Conservation (phyloP, 345 rosid species). For the Raphanus sativus region DNA sequence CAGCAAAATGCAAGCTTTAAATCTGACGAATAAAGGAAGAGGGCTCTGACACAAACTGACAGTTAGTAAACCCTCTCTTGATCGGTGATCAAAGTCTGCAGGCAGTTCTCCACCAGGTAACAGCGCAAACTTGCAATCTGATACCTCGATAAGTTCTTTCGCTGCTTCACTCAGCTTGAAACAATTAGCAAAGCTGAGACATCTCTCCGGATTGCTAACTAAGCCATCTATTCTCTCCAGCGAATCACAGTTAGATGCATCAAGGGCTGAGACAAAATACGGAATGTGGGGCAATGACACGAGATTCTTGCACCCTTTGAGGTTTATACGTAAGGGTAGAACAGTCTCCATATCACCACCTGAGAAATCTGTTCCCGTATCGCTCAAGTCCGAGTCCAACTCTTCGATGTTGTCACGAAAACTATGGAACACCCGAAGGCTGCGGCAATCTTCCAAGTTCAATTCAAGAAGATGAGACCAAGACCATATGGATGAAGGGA, state of each 20-base stretch:
- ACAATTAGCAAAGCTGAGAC: not conserved
- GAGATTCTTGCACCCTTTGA: not conserved
- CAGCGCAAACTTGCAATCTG: not conserved
- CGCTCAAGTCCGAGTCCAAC: not conserved
- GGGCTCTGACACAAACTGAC: not conserved
- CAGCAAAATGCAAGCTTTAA: not conserved
- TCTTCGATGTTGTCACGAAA: not conserved
- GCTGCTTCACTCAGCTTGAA: not conserved
- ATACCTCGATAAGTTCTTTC: not conserved
- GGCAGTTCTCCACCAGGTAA: not conserved
- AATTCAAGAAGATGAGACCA: not conserved
- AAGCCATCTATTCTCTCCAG: not conserved
- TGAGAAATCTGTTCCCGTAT: not conserved
- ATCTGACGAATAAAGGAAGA: not conserved
- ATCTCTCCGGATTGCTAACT: not conserved
- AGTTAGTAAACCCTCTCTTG: not conserved
- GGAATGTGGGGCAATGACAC: not conserved
- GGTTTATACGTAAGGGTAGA: not conserved
- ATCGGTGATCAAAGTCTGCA: not conserved
- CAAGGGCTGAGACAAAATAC: not conserved
- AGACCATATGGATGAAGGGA: not conserved
- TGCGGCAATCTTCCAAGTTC: not conserved
- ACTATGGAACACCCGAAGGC: not conserved
- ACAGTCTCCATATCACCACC: not conserved
- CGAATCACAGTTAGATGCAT: not conserved